Evolutionary conservation across 352 stramenopile genomes (phyloP).

Genomic region (Saprolegnia parasitica): DNA sequence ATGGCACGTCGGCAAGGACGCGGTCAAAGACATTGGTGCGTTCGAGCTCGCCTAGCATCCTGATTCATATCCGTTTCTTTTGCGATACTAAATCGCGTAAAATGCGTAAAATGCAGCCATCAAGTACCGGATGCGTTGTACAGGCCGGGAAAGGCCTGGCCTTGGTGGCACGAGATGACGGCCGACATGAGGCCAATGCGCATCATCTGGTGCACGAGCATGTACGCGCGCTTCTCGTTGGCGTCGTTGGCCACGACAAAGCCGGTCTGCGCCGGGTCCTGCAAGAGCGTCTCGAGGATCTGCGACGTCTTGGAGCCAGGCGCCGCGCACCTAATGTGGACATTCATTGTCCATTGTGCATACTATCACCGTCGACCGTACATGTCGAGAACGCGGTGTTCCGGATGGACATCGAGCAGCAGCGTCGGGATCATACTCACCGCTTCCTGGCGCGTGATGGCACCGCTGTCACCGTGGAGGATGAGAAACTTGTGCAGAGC

Average conservation of each 20-base stretch:
- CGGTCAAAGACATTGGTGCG: conserved; percentile 71
- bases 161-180: conserved; percentile 79
- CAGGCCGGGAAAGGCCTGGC: conserved; percentile 70
- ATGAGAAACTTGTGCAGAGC: conserved; percentile 79
- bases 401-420: conserved; percentile 68
- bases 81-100: too few species aligned
- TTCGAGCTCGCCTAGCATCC: conserved; percentile 3
- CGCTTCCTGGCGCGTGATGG: conserved; percentile 86
- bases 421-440: conserved; percentile 90
- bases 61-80: too few species aligned
- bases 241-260: conserved; percentile 83
- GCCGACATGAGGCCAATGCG: conserved; percentile 65
- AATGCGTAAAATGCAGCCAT: not conserved
- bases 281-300: conserved; percentile 59
- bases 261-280: conserved; percentile 29
- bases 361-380: not conserved
- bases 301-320: conserved; percentile 93
- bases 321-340: conserved; percentile 86
- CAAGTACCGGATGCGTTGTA: conserved; percentile 21
- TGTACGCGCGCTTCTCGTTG: conserved; percentile 82
- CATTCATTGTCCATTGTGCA: conserved; percentile 23
- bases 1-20: conserved; percentile 89
- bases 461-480: conserved; percentile 53
- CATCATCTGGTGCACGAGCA: conserved; percentile 76
- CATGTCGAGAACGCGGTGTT: conserved; percentile 40